Conservation (phyloP, 768 basidiomycete genomes). For the Gymnopilus junonius region DNA sequence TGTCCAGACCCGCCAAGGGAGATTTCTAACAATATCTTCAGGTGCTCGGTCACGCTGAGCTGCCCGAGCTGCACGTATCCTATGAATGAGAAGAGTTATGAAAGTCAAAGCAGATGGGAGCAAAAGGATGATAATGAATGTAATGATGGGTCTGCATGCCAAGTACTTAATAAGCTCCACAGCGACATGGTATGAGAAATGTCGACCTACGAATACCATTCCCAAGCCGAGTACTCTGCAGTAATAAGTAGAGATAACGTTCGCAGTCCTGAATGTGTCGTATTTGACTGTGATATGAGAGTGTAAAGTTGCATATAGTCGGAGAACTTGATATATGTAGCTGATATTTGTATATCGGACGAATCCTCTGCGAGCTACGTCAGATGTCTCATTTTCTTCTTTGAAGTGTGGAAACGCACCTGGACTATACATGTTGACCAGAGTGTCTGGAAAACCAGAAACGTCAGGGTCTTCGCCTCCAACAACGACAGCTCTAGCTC, state of each 20-base stretch:
- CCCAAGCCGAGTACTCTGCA: slow-evolving; percentile 83
- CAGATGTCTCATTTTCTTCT: slow-evolving; percentile 11
- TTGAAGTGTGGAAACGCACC: slow-evolving; percentile 47
- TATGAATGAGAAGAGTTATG: slow-evolving; percentile 87
- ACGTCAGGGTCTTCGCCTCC: slow-evolving; percentile 77
- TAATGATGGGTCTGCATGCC: slow-evolving; percentile 72
- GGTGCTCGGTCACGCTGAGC: slow-evolving; percentile 86
- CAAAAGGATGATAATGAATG: slow-evolving; percentile 85
- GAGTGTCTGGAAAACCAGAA: slow-evolving; percentile 70
- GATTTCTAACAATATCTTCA: slow-evolving; percentile 73
- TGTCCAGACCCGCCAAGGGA: slow-evolving; percentile 87
- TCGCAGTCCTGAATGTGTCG: slow-evolving; percentile 75
- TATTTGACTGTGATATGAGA: slow-evolving; percentile 76
- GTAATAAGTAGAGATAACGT: slow-evolving; percentile 80
- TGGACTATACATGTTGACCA: slow-evolving; percentile 93
- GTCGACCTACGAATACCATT: slow-evolving; percentile 85
- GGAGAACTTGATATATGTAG: slow-evolving; percentile 86
- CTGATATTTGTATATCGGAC: slow-evolving; percentile 80
- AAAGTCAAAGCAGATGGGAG: slow-evolving; percentile 91
- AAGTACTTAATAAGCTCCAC: slow-evolving; percentile 7
- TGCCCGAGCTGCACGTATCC: slow-evolving; percentile 80
- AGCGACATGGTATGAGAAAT: neutral
- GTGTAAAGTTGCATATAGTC: slow-evolving; percentile 73
- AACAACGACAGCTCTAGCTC: slow-evolving; percentile 90
- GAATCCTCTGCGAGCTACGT: slow-evolving; percentile 65